Conservation (phyloP, 371 early-diverging fungal genomes). For the Actinomucor elegans region DNA sequence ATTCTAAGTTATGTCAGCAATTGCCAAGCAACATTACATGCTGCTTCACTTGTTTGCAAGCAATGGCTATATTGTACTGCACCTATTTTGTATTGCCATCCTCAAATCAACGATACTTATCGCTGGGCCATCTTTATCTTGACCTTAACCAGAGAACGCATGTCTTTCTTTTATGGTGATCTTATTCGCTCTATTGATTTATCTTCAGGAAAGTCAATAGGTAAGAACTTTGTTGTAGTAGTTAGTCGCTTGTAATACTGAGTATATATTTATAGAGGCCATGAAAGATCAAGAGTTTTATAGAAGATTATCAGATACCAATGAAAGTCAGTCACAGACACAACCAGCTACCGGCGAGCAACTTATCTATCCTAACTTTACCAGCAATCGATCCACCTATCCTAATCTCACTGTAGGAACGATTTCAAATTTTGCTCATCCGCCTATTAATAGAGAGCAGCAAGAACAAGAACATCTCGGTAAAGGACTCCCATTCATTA, state of each 20-base stretch:
- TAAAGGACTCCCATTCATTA: conserved; percentile 32
- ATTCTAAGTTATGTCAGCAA: conserved; percentile 37
- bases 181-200: conserved; percentile 35
- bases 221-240: conserved; percentile 5
- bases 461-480: conserved; percentile 5
- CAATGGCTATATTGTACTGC: conserved; percentile 59
- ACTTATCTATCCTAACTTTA: no score
- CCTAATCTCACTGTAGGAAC: no score
- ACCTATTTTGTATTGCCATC: conserved; percentile 51
- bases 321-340: neutral
- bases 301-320: conserved; percentile 10
- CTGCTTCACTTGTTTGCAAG: conserved; percentile 49
- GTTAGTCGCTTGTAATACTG: neutral
- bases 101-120: conserved; percentile 52
- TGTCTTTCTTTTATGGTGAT: conserved; percentile 32
- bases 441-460: no score
- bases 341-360: neutral
- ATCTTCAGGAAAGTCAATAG: conserved; percentile 28
- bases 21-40: conserved; percentile 39
- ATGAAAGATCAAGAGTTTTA: conserved; percentile 28
- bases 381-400: neutral
- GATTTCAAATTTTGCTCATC: no score
- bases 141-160: conserved; percentile 46
- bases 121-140: conserved; percentile 64
- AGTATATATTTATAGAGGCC: conserved; percentile 1